phyloP scores from a whole-genome alignment of 768 basidiomycete species.

The Lactifluus volemus region DNA sequence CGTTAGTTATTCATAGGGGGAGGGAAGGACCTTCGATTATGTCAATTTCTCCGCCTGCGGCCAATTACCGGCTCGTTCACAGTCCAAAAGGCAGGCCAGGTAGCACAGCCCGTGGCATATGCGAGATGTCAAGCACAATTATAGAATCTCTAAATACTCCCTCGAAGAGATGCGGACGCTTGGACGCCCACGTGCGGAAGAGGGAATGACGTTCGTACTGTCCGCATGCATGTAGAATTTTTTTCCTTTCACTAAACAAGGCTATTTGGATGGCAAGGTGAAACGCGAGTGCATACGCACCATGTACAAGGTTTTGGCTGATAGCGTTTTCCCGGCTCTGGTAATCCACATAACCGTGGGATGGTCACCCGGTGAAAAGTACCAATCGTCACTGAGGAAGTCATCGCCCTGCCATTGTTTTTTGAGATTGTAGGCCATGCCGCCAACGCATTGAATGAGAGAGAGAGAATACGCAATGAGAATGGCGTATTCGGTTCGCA shows the following conservation, averaged over 20 bases:
- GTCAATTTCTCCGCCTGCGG: slow-evolving; percentile 53
- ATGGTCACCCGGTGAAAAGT: slow-evolving; percentile 45
- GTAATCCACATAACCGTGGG: slow-evolving; percentile 55
- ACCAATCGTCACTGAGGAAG: slow-evolving; percentile 38
- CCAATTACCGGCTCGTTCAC: slow-evolving; percentile 44
- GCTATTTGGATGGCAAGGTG: neutral
- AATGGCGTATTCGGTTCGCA: slow-evolving; percentile 27
- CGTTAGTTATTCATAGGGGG: neutral
- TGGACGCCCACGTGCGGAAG: slow-evolving; percentile 40
- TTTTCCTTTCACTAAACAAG: slow-evolving; percentile 26
- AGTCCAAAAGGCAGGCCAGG: slow-evolving; percentile 63
- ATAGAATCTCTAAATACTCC: slow-evolving; percentile 38
- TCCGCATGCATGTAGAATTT: slow-evolving; percentile 56
- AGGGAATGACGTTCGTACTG: slow-evolving; percentile 28
- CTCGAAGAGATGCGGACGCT: slow-evolving; percentile 47
- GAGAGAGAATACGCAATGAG: slow-evolving; percentile 3
- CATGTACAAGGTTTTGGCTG: slow-evolving; percentile 36
- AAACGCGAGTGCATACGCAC: slow-evolving; percentile 25
- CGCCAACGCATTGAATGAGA: neutral
- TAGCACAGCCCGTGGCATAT: slow-evolving; percentile 55
- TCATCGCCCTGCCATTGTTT: slow-evolving; percentile 26
- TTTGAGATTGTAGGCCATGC: neutral
- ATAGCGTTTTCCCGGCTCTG: slow-evolving; percentile 37
- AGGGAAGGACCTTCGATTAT: slow-evolving; percentile 42
- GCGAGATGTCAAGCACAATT: slow-evolving; percentile 42